Base-by-base conservation (phyloP, 306 rosid species). In the Inga laurina region DNA sequence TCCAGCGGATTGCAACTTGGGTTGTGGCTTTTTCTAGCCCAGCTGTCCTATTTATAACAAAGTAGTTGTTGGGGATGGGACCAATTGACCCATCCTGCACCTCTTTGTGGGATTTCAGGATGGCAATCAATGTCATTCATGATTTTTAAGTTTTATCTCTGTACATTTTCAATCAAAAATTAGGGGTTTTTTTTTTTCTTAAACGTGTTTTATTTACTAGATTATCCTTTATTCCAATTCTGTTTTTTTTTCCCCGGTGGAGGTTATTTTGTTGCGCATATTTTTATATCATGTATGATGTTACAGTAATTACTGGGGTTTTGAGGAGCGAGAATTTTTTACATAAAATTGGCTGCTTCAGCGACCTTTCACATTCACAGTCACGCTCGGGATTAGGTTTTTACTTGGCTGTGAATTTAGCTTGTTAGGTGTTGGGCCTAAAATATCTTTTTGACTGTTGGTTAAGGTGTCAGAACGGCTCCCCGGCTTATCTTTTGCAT, bases 61-160 rank as follows among this genome's bases (percentile, higher is more conserved):
- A 81, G 86, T 79, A 74, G 90, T 87, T 87, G 94, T 88, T 90
- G 92, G 85, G 91, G 91, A 91, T 93, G 97, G 97, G 97, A 86
- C 97, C 98, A 88, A 82, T 84, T 82, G 90, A 87, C 93, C 95
- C 91, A 82, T 94, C 86, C 74, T 84, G 79, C 83, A 72, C 83
- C 68, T 69, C 87, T 75, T 85, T 89, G 66, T 86, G 86, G 78
- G 54, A 82, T 86, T 85, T 91, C 91, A 88, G 82, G 88, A 87
- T 89, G 87, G 85, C 88, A 88, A 91, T 95, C 97, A 86, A 90
- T 90, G 82, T 91, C 95, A 83, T 82, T 85, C 75, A 24, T 90
- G 79, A 86, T 88, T 91, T 87, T 78, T 49, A 30, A 57, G 88
- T 82, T 84, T 83, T 75, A 87, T 88, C 88, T 77, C 75, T 87